These are phyloP conservation scores for Trichodelitschia bisporula DNA, from an alignment of 495 filamentous ascomycete species.

Conservation along the genomic window DNA sequence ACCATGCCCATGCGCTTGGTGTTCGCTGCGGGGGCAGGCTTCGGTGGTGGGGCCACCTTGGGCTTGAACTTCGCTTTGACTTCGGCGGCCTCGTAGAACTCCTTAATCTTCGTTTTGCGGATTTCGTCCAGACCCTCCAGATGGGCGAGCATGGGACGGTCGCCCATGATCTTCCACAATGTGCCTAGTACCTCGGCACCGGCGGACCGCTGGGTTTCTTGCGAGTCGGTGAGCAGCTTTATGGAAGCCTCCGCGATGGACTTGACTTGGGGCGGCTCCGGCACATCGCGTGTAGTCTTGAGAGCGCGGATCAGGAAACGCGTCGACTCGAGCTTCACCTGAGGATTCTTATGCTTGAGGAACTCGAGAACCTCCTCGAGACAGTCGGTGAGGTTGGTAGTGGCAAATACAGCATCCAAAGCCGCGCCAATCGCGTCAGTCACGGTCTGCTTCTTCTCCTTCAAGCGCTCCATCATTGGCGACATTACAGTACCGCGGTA, in stretches of 20 bases:
- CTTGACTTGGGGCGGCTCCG: slow-evolving; percentile 58
- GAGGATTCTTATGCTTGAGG: slow-evolving; percentile 84
- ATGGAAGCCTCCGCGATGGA: slow-evolving; percentile 66
- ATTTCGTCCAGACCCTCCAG: slow-evolving; percentile 94
- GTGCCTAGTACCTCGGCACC: slow-evolving; percentile 85
- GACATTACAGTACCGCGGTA: slow-evolving; percentile 55
- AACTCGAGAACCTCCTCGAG: slow-evolving; percentile 73
- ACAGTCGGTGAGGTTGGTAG: slow-evolving; percentile 59
- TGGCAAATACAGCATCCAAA: slow-evolving; percentile 61
- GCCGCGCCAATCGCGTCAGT: slow-evolving; percentile 69
- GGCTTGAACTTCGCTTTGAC: slow-evolving; percentile 96
- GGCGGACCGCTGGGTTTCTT: slow-evolving; percentile 57
- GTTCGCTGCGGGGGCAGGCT: slow-evolving; percentile 20
- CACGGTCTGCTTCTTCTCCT: slow-evolving; percentile 87
- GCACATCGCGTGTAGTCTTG: slow-evolving; percentile 57
- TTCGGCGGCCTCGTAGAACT: slow-evolving; percentile 74
- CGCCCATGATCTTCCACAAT: slow-evolving; percentile 96
- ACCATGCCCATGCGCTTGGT: slow-evolving; percentile 11
- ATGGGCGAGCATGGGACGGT: slow-evolving; percentile 85
- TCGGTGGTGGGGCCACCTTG: slow-evolving; percentile 50
- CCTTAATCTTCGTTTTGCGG: slow-evolving; percentile 85
- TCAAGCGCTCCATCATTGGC: slow-evolving; percentile 80
- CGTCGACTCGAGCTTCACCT: slow-evolving; percentile 84
- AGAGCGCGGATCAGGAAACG: slow-evolving; percentile 78
- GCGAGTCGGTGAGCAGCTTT: slow-evolving; percentile 73